Percentiles rank a stretch among this genome's conserved stretches.
phyloP scores from a whole-genome alignment of 306 rosid species.

The Quercus bicolor region DNA sequence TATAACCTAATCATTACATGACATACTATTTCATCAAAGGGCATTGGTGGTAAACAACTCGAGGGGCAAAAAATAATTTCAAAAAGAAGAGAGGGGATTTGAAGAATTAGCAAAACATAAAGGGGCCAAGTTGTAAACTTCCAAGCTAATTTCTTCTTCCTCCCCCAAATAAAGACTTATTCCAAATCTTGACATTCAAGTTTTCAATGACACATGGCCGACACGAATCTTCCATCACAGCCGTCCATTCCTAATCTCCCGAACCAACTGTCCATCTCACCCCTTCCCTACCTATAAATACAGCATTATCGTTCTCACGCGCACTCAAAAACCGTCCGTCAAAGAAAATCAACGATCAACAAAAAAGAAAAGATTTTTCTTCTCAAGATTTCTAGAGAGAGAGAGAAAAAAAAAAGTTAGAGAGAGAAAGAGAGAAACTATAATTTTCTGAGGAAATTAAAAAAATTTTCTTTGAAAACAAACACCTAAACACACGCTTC shows the following conservation, averaged over 20 bases:
- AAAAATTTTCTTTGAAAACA: background rate
- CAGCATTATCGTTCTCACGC: background rate
- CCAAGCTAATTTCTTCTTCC: background rate
- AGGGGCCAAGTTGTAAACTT: background rate
- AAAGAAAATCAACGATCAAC: background rate
- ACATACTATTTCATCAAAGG: background rate
- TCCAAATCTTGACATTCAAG: background rate
- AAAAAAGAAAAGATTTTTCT: background rate
- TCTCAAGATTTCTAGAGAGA: slow-evolving; percentile 6
- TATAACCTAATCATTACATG: too few relatives aligned
- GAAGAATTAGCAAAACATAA: background rate
- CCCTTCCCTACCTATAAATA: background rate
- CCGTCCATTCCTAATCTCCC: background rate
- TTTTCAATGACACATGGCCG: background rate
- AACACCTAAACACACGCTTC: background rate
- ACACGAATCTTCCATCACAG: background rate
- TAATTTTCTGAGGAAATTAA: background rate
- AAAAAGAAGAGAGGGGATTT: background rate
- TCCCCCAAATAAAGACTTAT: background rate
- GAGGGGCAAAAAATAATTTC: background rate
- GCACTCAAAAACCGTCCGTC: background rate
- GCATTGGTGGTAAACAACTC: background rate
- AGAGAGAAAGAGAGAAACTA: background rate
- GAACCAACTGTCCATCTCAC: slow-evolving; percentile 12
- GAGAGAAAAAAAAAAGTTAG: background rate